phyloP scores from a whole-genome alignment of 345 rosid genomes.

The Passiflora organensis region DNA sequence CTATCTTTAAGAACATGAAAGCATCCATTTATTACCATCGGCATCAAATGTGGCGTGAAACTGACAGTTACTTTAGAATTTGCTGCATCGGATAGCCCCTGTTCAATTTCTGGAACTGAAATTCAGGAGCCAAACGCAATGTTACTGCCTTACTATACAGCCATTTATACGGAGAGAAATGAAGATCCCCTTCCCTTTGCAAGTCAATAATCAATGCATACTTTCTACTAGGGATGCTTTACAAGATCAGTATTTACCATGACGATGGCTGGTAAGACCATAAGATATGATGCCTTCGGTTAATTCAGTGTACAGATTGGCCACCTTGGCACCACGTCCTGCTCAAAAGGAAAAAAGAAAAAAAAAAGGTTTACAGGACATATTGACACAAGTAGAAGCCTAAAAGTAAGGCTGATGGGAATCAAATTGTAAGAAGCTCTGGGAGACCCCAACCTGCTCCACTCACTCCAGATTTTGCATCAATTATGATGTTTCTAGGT shows the following conservation, averaged over 20 bases:
- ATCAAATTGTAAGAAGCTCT: background rate
- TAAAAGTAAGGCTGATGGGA: background rate
- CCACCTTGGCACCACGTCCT: conserved; percentile 97
- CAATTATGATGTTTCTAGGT: conserved; percentile 60
- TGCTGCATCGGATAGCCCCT: conserved; percentile 77
- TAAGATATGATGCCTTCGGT: conserved; percentile 91
- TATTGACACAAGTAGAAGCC: conserved; percentile 4
- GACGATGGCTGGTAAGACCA: conserved; percentile 88
- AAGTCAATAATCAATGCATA: background rate
- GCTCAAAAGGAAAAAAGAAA: conserved; percentile 17
- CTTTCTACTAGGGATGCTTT: background rate
- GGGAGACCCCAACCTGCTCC: conserved; percentile 74
- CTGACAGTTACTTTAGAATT: conserved; percentile 71
- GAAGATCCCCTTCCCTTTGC: background rate
- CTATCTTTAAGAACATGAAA: background rate
- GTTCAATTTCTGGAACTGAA: conserved; percentile 97
- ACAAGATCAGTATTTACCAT: conserved; percentile 47
- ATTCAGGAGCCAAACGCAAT: conserved; percentile 15
- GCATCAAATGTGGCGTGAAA: conserved; percentile 98
- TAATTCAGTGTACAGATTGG: conserved; percentile 72
- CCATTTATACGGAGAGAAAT: background rate
- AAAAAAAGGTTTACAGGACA: too few species aligned
- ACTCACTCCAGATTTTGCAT: conserved; percentile 93
- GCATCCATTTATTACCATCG: conserved; percentile 58
- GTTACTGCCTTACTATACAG: conserved; percentile 3